Percentiles rank a stretch among this genome's conserved stretches.
Conservation (phyloP, 2,329 filamentous ascomycete species). For the Cryphonectria japonica region DNA sequence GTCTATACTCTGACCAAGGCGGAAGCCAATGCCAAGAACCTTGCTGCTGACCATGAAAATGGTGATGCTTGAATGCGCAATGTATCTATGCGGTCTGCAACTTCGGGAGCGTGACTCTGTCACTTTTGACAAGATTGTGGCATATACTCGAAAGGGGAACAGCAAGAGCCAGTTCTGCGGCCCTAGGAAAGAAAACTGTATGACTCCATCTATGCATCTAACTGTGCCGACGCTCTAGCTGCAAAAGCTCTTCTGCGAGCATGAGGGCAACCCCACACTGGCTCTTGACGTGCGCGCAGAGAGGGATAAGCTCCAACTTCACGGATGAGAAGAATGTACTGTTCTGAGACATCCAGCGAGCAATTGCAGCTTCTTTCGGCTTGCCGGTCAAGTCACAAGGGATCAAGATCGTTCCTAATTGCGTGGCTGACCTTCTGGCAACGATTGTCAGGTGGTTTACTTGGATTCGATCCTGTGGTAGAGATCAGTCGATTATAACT, state of each 20-base stretch:
- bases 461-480: too few species aligned
- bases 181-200: constrained; percentile 37
- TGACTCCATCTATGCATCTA: constrained; percentile 30
- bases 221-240: too few species aligned
- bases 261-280: too few species aligned
- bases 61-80: constrained; percentile 30
- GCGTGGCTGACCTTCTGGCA: constrained; percentile 31
- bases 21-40: constrained; percentile 30
- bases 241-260: too few species aligned
- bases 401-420: constrained; percentile 20
- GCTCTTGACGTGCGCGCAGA: too few species aligned
- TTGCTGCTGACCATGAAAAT: constrained; percentile 30
- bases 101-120: constrained; percentile 31
- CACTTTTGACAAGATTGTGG: constrained; percentile 30
- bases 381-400: too few species aligned
- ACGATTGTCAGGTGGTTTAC: not conserved
- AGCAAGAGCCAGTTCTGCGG: constrained; percentile 33
- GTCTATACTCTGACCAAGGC: constrained; percentile 33
- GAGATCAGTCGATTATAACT: too few species aligned
- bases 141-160: constrained; percentile 28
- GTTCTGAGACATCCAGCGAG: too few species aligned
- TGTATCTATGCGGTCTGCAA: constrained; percentile 28
- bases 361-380: too few species aligned
- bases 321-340: too few species aligned
- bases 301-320: too few species aligned